Conservation (phyloP, 768 basidiomycete genomes). For the Termitomyces bulborhizus region DNA sequence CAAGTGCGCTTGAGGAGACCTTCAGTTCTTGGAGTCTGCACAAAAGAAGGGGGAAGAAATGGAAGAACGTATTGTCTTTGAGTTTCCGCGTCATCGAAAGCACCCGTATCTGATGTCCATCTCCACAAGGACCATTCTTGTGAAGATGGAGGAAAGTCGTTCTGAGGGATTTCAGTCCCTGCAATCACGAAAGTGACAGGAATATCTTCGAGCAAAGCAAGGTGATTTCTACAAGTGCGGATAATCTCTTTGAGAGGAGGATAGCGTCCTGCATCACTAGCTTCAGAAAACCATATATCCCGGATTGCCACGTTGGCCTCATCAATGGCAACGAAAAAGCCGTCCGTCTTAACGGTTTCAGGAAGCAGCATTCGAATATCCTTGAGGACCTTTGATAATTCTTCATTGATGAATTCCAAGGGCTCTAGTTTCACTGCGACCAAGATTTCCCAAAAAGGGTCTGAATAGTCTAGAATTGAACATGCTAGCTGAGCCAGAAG, state of each 20-base stretch:
- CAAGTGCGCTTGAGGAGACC: background rate
- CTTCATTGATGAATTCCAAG: background rate
- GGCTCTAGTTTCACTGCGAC: background rate
- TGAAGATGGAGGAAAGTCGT: background rate
- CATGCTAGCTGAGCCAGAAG: background rate
- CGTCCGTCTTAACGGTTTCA: background rate
- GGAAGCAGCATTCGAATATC: background rate
- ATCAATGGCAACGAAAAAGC: background rate
- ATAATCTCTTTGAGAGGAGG: background rate
- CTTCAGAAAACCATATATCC: background rate
- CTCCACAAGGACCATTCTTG: background rate
- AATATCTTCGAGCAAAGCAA: background rate
- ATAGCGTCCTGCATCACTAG: background rate
- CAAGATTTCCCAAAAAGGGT: background rate
- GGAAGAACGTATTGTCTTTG: background rate
- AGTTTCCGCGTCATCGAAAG: background rate
- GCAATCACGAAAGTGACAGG: background rate
- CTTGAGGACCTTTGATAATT: background rate
- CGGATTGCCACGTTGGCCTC: background rate
- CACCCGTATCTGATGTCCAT: background rate
- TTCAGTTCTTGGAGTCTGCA: background rate
- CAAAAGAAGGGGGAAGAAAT: background rate
- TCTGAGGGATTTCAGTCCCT: background rate
- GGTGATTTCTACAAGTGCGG: background rate
- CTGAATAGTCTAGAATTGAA: background rate